These are phyloP conservation scores for Fusarium oligoseptatum DNA, from an alignment of 2,329 filamentous ascomycete species.

Conservation along the genomic window DNA sequence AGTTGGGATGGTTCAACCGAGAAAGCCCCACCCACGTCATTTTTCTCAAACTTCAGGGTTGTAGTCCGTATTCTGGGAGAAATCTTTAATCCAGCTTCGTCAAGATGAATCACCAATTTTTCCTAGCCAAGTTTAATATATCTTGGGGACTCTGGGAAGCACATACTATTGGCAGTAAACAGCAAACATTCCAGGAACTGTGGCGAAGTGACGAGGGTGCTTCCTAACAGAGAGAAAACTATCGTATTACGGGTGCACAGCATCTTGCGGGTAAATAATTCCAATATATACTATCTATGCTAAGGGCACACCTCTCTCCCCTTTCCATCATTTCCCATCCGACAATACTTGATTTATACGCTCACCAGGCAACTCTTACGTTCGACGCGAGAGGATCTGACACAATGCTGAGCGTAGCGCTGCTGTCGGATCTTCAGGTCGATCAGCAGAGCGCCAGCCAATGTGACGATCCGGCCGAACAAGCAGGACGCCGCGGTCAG, in stretches of 20 bases:
- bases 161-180: conserved; percentile 92
- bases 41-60: conserved; percentile 85
- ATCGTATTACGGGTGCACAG: background rate
- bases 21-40: conserved; percentile 88
- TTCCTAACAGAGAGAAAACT: background rate
- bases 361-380: background rate
- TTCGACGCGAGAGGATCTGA: conserved; percentile 10
- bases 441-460: conserved; percentile 60
- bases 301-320: background rate
- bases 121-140: background rate
- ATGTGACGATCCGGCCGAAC: conserved; percentile 71
- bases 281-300: background rate
- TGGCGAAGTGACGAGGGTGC: conserved; percentile 50
- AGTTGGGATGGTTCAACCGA: conserved; percentile 82
- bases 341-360: background rate
- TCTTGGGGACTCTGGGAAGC: conserved; percentile 86
- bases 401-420: conserved; percentile 12
- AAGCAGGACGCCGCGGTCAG: conserved; percentile 70
- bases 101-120: background rate
- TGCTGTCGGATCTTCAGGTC: conserved; percentile 11
- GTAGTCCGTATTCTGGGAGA: conserved; percentile 86
- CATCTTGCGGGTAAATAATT: background rate
- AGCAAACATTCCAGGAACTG: conserved; percentile 80
- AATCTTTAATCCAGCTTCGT: conserved; percentile 65
- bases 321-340: background rate